Conservation (phyloP, 805 yeast genomes). For the Cyberlindnera bimundalis region DNA sequence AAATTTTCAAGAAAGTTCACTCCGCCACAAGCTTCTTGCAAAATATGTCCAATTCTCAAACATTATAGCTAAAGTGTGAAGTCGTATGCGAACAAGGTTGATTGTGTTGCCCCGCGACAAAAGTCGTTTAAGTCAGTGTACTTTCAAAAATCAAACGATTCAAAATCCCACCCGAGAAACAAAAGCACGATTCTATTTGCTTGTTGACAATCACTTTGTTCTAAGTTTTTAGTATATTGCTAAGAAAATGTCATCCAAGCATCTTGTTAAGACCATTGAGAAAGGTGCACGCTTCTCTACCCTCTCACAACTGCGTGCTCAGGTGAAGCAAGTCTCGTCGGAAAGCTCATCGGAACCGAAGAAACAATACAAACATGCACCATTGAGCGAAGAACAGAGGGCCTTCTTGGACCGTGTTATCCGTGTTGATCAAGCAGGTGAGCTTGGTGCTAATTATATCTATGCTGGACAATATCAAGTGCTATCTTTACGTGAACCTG, state of each 20-base stretch:
- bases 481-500: conserved; percentile 65
- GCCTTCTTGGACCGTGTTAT: conserved; percentile 72
- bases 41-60: neutral
- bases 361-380: conserved; percentile 11
- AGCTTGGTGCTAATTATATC: conserved; percentile 90
- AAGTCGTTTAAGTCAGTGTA: too few species aligned
- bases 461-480: conserved; percentile 88
- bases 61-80: too few species aligned
- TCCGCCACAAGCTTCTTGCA: conserved; percentile 21
- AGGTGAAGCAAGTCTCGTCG: conserved; percentile 9
- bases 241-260: conserved; percentile 8
- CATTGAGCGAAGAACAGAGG: conserved; percentile 48
- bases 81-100: too few species aligned
- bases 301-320: conserved; percentile 21
- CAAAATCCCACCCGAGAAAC: too few species aligned
- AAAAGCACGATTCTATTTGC: too few species aligned
- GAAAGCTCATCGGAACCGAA: neutral
- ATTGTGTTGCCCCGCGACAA: too few species aligned
- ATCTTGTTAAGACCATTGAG: conserved; percentile 13
- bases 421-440: conserved; percentile 98
- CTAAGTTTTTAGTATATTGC: neutral
- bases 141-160: conserved; percentile 5
- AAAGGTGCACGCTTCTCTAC: conserved; percentile 22
- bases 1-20: conserved; percentile 34
- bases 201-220: neutral